These are phyloP conservation scores for Elongisporangium undulatum DNA, from an alignment of 352 stramenopile genomes.

Conservation along the genomic window DNA sequence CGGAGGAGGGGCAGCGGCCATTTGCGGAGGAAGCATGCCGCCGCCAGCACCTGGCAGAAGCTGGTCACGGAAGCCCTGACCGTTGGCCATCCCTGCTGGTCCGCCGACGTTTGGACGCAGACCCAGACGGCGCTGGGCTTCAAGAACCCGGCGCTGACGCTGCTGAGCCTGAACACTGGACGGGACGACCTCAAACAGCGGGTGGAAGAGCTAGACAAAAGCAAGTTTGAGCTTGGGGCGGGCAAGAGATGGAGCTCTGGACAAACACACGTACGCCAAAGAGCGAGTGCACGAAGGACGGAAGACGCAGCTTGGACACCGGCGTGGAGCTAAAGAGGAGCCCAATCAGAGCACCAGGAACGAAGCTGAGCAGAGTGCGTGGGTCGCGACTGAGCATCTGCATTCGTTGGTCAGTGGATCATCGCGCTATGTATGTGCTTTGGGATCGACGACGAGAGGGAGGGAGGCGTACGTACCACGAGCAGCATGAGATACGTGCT, in stretches of 20 bases:
- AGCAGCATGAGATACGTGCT: conserved; percentile 67
- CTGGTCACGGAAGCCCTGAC: conserved; percentile 79
- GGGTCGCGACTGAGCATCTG: conserved; percentile 68
- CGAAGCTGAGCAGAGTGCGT: conserved; percentile 51
- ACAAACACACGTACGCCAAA: conserved; percentile 31
- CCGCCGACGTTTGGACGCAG: conserved; percentile 27
- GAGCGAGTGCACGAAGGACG: conserved; percentile 60
- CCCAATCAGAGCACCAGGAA: conserved; percentile 53
- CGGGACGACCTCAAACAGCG: conserved; percentile 80
- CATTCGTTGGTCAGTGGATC: conserved; percentile 1
- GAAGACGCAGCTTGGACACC: conserved; percentile 64
- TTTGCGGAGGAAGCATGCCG: conserved; percentile 45
- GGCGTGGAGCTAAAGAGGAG: conserved; percentile 67
- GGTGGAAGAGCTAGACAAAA: conserved; percentile 40
- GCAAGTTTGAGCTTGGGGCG: not conserved
- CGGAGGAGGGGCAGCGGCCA: conserved; percentile 27
- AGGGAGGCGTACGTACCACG: conserved; percentile 36
- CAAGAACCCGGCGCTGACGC: conserved; percentile 63
- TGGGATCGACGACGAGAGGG: too few species aligned
- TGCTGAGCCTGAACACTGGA: conserved; percentile 55
- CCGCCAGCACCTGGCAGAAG: conserved; percentile 60
- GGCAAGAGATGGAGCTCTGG: not conserved
- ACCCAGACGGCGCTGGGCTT: conserved; percentile 66
- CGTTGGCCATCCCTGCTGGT: conserved; percentile 17
- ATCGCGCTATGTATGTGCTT: conserved; percentile 1